Evolutionary conservation across 257 asterid species (phyloP).

Genomic region (Solanum pennellii): DNA sequence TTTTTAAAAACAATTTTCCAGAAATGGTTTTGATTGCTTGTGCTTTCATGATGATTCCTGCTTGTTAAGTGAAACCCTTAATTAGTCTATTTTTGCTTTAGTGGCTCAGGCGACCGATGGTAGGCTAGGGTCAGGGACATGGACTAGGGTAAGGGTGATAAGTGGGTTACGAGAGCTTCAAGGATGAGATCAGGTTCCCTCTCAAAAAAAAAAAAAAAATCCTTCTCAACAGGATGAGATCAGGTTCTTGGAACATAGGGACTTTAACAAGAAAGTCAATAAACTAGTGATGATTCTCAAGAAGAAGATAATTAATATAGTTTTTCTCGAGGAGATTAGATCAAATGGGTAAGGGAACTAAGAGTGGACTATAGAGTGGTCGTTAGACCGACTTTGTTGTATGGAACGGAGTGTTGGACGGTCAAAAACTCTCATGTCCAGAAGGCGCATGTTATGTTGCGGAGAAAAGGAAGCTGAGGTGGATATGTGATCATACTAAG

Average conservation of each 20-base stretch:
- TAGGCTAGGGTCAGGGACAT: not conserved
- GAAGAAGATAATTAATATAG: not conserved
- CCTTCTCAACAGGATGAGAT: not conserved
- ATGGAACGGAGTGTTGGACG: not conserved
- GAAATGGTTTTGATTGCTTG: not conserved
- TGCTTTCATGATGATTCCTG: not conserved
- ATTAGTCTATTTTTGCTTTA: not conserved
- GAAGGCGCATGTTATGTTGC: not conserved
- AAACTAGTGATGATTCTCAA: not conserved
- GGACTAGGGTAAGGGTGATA: not conserved
- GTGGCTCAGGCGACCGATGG: not conserved
- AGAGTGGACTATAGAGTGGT: not conserved
- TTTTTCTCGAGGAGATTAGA: not conserved
- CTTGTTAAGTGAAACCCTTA: not conserved
- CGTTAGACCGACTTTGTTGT: not conserved
- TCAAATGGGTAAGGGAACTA: not conserved
- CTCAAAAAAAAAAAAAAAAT: not conserved
- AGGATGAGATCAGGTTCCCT: not conserved
- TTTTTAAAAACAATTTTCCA: not conserved
- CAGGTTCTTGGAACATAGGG: not conserved
- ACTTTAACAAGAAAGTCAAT: not conserved
- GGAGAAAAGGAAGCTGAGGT: not conserved
- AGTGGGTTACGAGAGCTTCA: not conserved
- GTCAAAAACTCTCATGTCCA: not conserved
- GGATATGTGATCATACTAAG: not conserved